phyloP scores from a whole-genome alignment of 768 basidiomycete genomes.

The Panaeolus papilionaceus region DNA sequence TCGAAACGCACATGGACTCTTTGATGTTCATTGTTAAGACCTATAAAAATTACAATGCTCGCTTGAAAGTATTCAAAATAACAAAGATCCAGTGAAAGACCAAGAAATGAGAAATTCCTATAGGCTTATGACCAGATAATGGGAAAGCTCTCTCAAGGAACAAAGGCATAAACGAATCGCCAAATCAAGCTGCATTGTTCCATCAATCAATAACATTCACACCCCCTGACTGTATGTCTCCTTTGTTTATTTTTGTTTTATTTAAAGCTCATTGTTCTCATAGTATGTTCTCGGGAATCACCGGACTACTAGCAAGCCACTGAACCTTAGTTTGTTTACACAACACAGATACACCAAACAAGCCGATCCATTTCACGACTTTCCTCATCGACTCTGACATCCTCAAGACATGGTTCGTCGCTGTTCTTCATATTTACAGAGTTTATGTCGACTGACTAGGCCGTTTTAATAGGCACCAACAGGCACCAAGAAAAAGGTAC shows the following conservation, averaged over 20 bases:
- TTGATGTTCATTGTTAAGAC: slow-evolving; percentile 17
- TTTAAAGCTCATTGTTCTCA: background rate
- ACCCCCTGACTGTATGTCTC: background rate
- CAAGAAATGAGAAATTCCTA: slow-evolving; percentile 21
- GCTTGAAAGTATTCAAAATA: slow-evolving; percentile 16
- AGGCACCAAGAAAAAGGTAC: slow-evolving; percentile 64
- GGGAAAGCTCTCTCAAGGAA: slow-evolving; percentile 35
- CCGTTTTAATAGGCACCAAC: slow-evolving; percentile 49
- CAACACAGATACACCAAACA: slow-evolving; percentile 50
- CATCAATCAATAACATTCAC: slow-evolving; percentile 1
- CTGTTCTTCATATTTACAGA: slow-evolving; percentile 17
- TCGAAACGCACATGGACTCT: slow-evolving; percentile 8
- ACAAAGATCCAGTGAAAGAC: background rate
- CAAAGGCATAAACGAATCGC: slow-evolving; percentile 37
- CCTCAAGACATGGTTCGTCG: slow-evolving; percentile 73
- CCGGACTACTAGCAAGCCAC: slow-evolving; percentile 57
- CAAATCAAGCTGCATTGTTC: slow-evolving; percentile 27
- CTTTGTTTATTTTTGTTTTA: background rate
- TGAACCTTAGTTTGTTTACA: slow-evolving; percentile 59
- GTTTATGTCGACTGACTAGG: slow-evolving; percentile 17
- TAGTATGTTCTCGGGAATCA: slow-evolving; percentile 31
- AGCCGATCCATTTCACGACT: slow-evolving; percentile 34
- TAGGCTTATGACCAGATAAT: slow-evolving; percentile 28
- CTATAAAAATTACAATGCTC: slow-evolving; percentile 2
- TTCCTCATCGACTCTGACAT: slow-evolving; percentile 63